Evolutionary conservation across 352 stramenopile genomes (phyloP), one percentile per base, ranked within the genome.

Genomic region (Albugo laibachii): DNA sequence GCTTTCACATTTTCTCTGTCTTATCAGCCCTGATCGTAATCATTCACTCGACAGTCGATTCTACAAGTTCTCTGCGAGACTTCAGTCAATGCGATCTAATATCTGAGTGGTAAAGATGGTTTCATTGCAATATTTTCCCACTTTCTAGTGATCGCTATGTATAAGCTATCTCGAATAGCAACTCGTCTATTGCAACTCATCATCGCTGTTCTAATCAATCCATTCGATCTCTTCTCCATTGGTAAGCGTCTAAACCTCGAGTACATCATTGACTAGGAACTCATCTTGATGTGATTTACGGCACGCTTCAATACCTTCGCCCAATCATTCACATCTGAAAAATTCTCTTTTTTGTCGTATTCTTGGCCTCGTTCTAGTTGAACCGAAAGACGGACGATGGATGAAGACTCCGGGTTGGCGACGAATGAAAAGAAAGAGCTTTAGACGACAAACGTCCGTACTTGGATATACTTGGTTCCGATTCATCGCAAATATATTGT

Each of bases 291-390:
- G 5, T 13, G 36, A 1, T 45, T 53, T 52, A 53, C 83, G 74
- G 81, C 89, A 2, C 68, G 92, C 46, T 74, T 98, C n/a, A 84
- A 96, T 50, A 47, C 64, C 5, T 76, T 97, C 41, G 70, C 96
- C 41, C 57, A 76, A 43, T 74, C 72, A 20, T 79, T 97, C 44
- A 93, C 71, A 10, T 93, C 83, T 31, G 73, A 88, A 12, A 84
- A 97, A 48, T 62, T 97, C 89, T 12, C 93, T 96, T 60, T 97
- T 97, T 59, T 97, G 88, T 45, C 81, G 92, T n/a, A 86, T 97
- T 24, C 66, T 98, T 18, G 91, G 86, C 2, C 66, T 97, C 6
- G 69, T 97, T 5, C 69, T 97, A 15, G 97, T 97, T 63, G 91
- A 97, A 52, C 87, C 87, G 1, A 92, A 97, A 58, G 92, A 97